Evolutionary conservation across 2,329 filamentous ascomycete genomes (phyloP), one percentile per base, ranked within the genome.

Genomic region (Emmonsia crescens): DNA sequence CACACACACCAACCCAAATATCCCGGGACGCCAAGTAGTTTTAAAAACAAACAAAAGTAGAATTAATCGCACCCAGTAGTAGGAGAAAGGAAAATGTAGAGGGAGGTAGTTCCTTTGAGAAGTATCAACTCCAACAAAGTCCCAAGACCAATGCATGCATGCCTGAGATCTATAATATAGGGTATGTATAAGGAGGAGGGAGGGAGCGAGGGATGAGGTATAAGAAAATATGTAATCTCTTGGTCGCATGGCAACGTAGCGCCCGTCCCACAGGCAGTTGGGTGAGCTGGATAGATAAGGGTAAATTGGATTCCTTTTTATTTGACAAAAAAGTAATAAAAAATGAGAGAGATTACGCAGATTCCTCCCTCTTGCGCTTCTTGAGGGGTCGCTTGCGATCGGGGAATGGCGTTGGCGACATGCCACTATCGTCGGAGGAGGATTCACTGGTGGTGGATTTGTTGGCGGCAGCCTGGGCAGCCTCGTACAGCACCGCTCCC

Each of bases 401-500:
- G 31, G 66, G 66, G 21, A 72, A 71, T 5, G 63, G 63, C 19
- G 71, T 61, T 16, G 68, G 64, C 44, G 65, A 65, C 10, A 64
- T 55, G 5, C 66, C 68, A 16, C 64, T 66, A 65, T 67, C 68
- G 33, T 73, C 71, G 60, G 78, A 77, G 33, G 75, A 76, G 58
- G 74, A 76, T 61, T 74, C 73, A 67, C 74, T 75, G 36, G 74
- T 77, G 40, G 75, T 78, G 5, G 77, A 74, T 64, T 75, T 89
- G 66, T 86, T 86, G 44, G 88, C 85, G 59, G 89, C 82, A 68
- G 89, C 87, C 36, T 89, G 83, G 33, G 89, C 86, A 61, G 91
- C 85, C 74, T 92, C 88, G 79, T 91, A 95, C 64, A 96, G 84
- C 49, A 90, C 88, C 71, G 87, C 87, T 67, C 90, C 89, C 63